A percentile compares a stretch with the other conserved stretches of the same genome.
Conservation (phyloP, 805 yeast species). For the Komagataella mondaviorum region DNA sequence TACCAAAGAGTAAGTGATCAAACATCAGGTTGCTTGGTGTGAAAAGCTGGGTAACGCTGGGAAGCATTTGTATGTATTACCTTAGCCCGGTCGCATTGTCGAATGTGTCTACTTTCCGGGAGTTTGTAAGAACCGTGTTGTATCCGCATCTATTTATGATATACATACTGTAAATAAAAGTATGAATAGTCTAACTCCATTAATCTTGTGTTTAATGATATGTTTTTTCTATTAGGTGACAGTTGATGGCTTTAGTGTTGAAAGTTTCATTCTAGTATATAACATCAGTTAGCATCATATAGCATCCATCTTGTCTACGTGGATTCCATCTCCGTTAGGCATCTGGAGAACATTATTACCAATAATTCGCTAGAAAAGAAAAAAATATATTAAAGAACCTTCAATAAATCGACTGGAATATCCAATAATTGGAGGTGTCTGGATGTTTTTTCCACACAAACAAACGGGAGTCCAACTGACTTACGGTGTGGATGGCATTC, state of each 20-base stretch:
- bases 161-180: neutral
- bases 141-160: neutral
- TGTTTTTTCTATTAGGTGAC: too few species aligned
- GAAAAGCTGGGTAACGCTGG: slow-evolving; percentile 7
- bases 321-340: neutral
- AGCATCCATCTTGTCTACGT: neutral
- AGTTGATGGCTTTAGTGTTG: too few species aligned
- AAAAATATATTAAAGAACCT: too few species aligned
- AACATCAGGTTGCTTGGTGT: slow-evolving; percentile 22
- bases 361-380: neutral
- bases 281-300: too few species aligned
- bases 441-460: neutral
- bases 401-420: neutral
- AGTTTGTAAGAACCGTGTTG: neutral
- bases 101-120: neutral
- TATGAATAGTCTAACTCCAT: neutral
- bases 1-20: neutral
- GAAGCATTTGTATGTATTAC: slow-evolving; percentile 1
- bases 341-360: neutral
- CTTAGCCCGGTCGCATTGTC: neutral
- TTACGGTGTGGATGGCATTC: neutral
- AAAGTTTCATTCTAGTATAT: too few species aligned
- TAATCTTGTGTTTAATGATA: too few species aligned
- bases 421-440: slow-evolving; percentile 6
- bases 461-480: neutral